Base-by-base conservation (phyloP, 78 protist species). In the Dictyostelium citrinum region DNA sequence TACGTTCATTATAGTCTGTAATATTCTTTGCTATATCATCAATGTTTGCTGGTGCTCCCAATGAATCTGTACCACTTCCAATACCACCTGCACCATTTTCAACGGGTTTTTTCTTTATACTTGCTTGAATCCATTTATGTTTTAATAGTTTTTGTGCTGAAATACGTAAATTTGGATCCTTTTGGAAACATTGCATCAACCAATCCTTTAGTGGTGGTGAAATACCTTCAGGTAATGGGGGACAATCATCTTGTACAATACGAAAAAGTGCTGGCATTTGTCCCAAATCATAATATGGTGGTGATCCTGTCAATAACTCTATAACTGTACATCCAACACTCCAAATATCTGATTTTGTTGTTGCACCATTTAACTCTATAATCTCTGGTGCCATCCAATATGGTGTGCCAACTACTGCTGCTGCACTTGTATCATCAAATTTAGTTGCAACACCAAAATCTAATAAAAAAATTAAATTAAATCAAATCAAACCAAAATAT, bases 381-480 rank as follows among this genome's bases (percentile, higher is more conserved):
- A 99, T 98, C 60, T 99, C 99, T 2, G 99, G 97, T 45, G 97
- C 98, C 27, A 96, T 68, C 51, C 95, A 67, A 39, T 96, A 85
- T 1, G 98, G 98, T n/a, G 80, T 72, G 16, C 99, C 99, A 96
- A 99, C 99, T 71, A 95, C 96, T 11, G 85, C 41, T 24, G 82
- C 88, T 17, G 83, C 91, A 11, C 58, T 86, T 10, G 29, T 64
- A 78, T 97, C 98, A 33, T 51, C 97, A 35, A 96, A 58, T 81
- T 92, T 75, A n/a, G 98, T 90, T 17, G 99, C 98, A 12, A 98
- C 97, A 41, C 99, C 99, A 90, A 99, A 99, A 90, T 99, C 99
- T 24, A 97, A 95, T 31, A 27, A 46, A 9, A 41, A 70, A 4
- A 83, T 46, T 31, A 43, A n/a, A 1, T 82, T 9, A 83, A 27